These are phyloP conservation scores for Trichophyton equinum DNA, from an alignment of 2,329 filamentous ascomycete genomes.

Conservation along the genomic window DNA sequence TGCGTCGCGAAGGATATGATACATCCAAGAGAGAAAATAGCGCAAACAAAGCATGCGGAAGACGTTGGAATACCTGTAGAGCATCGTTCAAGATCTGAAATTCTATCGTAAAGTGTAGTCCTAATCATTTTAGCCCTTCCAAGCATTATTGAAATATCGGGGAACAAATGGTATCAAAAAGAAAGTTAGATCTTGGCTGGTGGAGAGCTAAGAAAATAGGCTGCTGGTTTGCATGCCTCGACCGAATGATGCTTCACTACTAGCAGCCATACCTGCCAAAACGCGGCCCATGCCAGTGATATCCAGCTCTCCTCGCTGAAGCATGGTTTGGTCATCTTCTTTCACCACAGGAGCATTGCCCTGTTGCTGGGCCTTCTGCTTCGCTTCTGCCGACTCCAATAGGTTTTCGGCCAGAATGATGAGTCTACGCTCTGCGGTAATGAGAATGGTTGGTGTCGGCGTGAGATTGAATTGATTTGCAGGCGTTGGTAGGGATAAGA, in stretches of 20 bases:
- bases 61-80: not conserved
- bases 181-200: not conserved
- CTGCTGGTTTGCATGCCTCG: slow-evolving; percentile 16
- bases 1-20: slow-evolving; percentile 32
- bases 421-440: slow-evolving; percentile 31
- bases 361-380: slow-evolving; percentile 9
- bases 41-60: not conserved
- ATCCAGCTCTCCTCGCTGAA: slow-evolving; percentile 34
- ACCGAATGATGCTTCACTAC: slow-evolving; percentile 19
- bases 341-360: slow-evolving; percentile 1
- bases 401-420: slow-evolving; percentile 26
- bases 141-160: not conserved
- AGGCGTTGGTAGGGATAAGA: slow-evolving; percentile 20
- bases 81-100: not conserved
- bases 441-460: slow-evolving; percentile 24
- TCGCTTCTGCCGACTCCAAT: slow-evolving; percentile 14
- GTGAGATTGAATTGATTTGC: slow-evolving; percentile 16
- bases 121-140: not conserved
- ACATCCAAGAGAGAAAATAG: not conserved
- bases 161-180: not conserved
- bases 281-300: slow-evolving; percentile 38
- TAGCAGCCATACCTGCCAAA: slow-evolving; percentile 31
- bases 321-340: slow-evolving; percentile 14
- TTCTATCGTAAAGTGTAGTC: not conserved
- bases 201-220: not conserved